Evolutionary conservation across 805 yeast genomes (phyloP).

Genomic region (Yarrowia sp.): DNA sequence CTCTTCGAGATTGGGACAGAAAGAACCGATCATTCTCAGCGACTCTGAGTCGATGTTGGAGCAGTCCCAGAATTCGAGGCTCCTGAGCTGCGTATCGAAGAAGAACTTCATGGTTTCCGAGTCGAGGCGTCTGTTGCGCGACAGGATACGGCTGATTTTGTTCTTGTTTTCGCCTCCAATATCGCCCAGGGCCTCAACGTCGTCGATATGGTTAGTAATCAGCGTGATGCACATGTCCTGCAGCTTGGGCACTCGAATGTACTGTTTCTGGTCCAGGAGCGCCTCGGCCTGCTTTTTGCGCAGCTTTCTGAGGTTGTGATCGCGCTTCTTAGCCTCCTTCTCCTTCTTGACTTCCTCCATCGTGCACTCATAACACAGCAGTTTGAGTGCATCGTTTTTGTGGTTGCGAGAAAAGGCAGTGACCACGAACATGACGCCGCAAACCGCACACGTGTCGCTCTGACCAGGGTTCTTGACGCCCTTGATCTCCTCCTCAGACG

Average conservation of each 20-base stretch:
- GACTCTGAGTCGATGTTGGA: slow-evolving; percentile 69
- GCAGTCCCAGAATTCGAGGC: slow-evolving; percentile 87
- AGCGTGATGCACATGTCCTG: slow-evolving; percentile 78
- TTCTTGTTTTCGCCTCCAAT: slow-evolving; percentile 71
- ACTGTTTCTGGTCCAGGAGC: slow-evolving; percentile 66
- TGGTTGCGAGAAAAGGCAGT: slow-evolving; percentile 61
- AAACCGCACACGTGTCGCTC: slow-evolving; percentile 48
- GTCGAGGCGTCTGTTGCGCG: slow-evolving; percentile 77
- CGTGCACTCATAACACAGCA: slow-evolving; percentile 49
- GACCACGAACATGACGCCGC: slow-evolving; percentile 57
- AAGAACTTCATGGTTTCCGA: slow-evolving; percentile 72
- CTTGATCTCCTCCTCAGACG: slow-evolving; percentile 33
- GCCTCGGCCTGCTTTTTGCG: slow-evolving; percentile 83
- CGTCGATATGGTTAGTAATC: slow-evolving; percentile 64
- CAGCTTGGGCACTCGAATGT: slow-evolving; percentile 57
- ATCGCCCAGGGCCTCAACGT: slow-evolving; percentile 81
- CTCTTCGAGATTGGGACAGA: slow-evolving; percentile 67
- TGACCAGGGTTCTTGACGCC: slow-evolving; percentile 29
- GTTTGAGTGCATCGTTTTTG: slow-evolving; percentile 53
- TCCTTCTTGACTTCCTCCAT: slow-evolving; percentile 44
- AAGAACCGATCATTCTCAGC: slow-evolving; percentile 66
- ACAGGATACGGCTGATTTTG: slow-evolving; percentile 71
- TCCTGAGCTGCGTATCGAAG: slow-evolving; percentile 55
- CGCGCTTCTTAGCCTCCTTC: slow-evolving; percentile 50
- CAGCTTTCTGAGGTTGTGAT: slow-evolving; percentile 62